These are phyloP conservation scores for Yarrowia deformans DNA, from an alignment of 805 yeast species.

Conservation along the genomic window DNA sequence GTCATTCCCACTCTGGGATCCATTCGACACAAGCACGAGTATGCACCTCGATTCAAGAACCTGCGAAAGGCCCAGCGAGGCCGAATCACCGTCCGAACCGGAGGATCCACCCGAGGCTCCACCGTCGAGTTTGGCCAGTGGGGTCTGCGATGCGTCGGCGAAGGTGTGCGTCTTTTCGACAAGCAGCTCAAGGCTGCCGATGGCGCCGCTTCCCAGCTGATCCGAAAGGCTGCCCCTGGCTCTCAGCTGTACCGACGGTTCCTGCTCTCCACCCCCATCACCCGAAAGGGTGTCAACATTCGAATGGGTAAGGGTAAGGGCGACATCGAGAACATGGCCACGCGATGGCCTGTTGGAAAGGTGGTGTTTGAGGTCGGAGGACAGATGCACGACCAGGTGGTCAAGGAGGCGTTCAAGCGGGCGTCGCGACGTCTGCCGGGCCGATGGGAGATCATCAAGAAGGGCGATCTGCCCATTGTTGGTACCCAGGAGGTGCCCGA, in stretches of 20 bases:
- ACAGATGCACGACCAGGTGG: constrained; percentile 83
- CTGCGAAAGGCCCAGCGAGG: constrained; percentile 88
- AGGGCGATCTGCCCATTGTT: constrained; percentile 69
- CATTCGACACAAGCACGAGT: constrained; percentile 45
- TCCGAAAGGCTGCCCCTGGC: constrained; percentile 68
- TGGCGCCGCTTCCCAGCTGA: constrained; percentile 78
- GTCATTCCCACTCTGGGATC: constrained; percentile 16
- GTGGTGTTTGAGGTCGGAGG: constrained; percentile 83
- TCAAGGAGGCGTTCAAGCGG: constrained; percentile 85
- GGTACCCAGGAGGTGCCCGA: constrained; percentile 65
- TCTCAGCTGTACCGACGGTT: constrained; percentile 82
- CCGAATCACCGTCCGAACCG: constrained; percentile 90
- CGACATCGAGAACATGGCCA: constrained; percentile 96
- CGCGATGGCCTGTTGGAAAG: constrained; percentile 94
- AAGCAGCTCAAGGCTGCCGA: constrained; percentile 92
- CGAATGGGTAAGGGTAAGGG: constrained; percentile 99
- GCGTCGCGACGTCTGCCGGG: constrained; percentile 95
- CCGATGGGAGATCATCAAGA: constrained; percentile 79
- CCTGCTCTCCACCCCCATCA: constrained; percentile 85
- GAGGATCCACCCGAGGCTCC: constrained; percentile 92
- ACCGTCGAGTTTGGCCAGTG: constrained; percentile 79
- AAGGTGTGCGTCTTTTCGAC: constrained; percentile 85
- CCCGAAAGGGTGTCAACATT: constrained; percentile 96
- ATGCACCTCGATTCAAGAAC: constrained; percentile 69
- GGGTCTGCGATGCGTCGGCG: constrained; percentile 88